A percentile compares a stretch with the other conserved stretches of the same genome.
Conservation (phyloP, 2,329 filamentous ascomycete genomes). For the Sordariomycetes sp. region DNA sequence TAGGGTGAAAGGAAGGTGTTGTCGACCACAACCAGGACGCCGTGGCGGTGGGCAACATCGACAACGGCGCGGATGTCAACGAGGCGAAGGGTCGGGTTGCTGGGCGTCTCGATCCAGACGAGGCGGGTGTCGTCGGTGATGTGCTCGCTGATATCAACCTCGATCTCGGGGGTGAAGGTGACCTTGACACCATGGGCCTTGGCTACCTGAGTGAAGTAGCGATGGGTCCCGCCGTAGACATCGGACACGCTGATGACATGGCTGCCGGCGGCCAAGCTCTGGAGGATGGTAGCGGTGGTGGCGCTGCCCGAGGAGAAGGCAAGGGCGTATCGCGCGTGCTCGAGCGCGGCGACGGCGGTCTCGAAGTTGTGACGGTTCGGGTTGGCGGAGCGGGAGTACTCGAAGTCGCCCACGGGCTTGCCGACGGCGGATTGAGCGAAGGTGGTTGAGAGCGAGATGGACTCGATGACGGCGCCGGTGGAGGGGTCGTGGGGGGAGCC, state of each 20-base stretch:
- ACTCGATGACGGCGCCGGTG: conserved; percentile 91
- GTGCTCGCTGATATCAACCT: conserved; percentile 75
- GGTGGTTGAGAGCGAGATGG: conserved; percentile 93
- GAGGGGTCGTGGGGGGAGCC: conserved; percentile 82
- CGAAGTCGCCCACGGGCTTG: conserved; percentile 77
- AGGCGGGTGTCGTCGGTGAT: conserved; percentile 86
- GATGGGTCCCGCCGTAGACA: conserved; percentile 94
- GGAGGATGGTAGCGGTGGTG: conserved; percentile 85
- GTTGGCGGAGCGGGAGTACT: conserved; percentile 90
- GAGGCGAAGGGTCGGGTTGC: conserved; percentile 86
- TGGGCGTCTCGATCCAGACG: conserved; percentile 91
- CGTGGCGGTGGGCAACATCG: conserved; percentile 73
- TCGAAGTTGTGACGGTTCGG: conserved; percentile 96
- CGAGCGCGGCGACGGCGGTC: conserved; percentile 78
- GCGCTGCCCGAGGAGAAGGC: conserved; percentile 93
- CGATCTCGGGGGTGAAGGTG: conserved; percentile 88
- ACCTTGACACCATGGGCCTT: conserved; percentile 89
- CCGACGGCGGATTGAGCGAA: conserved; percentile 89
- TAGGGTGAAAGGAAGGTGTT: conserved; percentile 98
- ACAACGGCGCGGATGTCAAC: conserved; percentile 88
- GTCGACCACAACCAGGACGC: conserved; percentile 94
- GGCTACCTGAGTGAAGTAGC: conserved; percentile 98
- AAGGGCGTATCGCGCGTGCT: conserved; percentile 85
- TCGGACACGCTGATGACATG: conserved; percentile 96
- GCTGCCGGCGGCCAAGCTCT: conserved; percentile 81